A percentile compares a stretch with the other conserved stretches of the same genome.
Conservation (phyloP, 2,329 filamentous ascomycete species). For the Lithohypha guttulata region DNA sequence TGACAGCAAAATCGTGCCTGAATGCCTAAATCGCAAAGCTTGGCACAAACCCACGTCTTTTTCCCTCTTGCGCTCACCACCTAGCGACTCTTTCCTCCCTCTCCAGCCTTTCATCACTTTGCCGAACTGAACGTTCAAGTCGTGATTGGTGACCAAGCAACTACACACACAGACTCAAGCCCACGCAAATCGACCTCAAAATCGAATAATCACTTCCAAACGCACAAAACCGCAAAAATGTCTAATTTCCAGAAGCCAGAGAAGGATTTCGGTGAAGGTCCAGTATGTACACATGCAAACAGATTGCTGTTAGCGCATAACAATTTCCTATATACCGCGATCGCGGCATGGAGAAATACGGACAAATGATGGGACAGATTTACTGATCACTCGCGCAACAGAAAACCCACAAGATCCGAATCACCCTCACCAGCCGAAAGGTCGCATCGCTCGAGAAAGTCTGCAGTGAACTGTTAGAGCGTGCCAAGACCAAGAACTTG, state of each 20-base stretch:
- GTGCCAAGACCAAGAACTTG: constrained; percentile 96
- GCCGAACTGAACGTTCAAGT: constrained; percentile 71
- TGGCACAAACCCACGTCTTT: no score
- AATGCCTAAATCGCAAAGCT: no score
- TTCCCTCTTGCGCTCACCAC: not conserved
- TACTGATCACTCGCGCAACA: constrained; percentile 26
- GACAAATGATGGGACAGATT: constrained; percentile 2
- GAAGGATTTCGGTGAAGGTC: constrained; percentile 85
- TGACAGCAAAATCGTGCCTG: no score
- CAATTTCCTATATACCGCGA: no score
- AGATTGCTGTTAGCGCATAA: no score
- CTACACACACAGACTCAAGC: constrained; percentile 14
- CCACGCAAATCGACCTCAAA: no score
- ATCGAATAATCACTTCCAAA: constrained; percentile 27
- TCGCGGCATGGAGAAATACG: no score
- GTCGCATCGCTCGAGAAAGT: constrained; percentile 95
- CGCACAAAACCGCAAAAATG: constrained; percentile 50
- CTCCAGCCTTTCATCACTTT: constrained; percentile 61
- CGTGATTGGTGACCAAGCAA: constrained; percentile 51
- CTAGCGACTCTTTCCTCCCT: not conserved
- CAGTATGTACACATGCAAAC: constrained; percentile 53
- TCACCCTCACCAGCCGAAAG: constrained; percentile 93
- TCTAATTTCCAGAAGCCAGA: constrained; percentile 82
- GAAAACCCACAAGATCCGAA: constrained; percentile 97
- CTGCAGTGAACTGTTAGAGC: constrained; percentile 95